A percentile compares a stretch with the other conserved stretches of the same genome.
These are phyloP conservation scores for Suhomyces taliae DNA, from an alignment of 1,139 yeast species.

Conservation along the genomic window DNA sequence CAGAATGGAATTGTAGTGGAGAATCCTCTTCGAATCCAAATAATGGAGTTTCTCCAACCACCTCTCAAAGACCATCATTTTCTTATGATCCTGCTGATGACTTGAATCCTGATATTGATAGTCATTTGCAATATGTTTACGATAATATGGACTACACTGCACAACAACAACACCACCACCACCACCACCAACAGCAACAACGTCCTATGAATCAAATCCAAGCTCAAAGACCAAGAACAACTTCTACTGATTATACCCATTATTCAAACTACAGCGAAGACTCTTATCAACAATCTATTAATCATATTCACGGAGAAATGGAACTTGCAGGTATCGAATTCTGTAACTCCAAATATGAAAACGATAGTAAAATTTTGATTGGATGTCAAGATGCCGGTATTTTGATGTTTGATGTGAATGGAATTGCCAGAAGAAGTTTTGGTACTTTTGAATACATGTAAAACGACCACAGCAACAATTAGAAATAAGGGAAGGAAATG, in stretches of 20 bases:
- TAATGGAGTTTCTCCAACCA: slow-evolving; percentile 15
- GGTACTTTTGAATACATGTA: slow-evolving; percentile 36
- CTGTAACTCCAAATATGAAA: slow-evolving; percentile 14
- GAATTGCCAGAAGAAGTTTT: slow-evolving; percentile 41
- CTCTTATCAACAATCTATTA: slow-evolving; percentile 23
- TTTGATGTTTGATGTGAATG: slow-evolving; percentile 45
- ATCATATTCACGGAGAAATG: slow-evolving; percentile 49
- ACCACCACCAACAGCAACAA: no score
- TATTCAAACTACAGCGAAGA: slow-evolving; percentile 14
- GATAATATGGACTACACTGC: slow-evolving; percentile 17
- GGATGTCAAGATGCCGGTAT: slow-evolving; percentile 49
- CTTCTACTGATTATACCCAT: slow-evolving; percentile 1
- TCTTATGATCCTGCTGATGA: slow-evolving; percentile 7
- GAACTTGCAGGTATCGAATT: slow-evolving; percentile 46
- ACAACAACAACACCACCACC: neutral
- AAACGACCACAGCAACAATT: neutral
- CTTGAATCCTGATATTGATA: slow-evolving; percentile 10
- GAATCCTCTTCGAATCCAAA: neutral
- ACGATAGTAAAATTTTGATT: slow-evolving; percentile 34
- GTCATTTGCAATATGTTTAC: slow-evolving; percentile 16
- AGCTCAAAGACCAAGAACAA: neutral
- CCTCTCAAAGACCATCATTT: slow-evolving; percentile 17
- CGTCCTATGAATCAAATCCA: neutral
- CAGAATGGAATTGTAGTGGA: slow-evolving; percentile 21
- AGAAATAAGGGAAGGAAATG: no score